phyloP scores from a whole-genome alignment of 768 basidiomycete genomes.

The Lanmaoa pseudosensibilis region DNA sequence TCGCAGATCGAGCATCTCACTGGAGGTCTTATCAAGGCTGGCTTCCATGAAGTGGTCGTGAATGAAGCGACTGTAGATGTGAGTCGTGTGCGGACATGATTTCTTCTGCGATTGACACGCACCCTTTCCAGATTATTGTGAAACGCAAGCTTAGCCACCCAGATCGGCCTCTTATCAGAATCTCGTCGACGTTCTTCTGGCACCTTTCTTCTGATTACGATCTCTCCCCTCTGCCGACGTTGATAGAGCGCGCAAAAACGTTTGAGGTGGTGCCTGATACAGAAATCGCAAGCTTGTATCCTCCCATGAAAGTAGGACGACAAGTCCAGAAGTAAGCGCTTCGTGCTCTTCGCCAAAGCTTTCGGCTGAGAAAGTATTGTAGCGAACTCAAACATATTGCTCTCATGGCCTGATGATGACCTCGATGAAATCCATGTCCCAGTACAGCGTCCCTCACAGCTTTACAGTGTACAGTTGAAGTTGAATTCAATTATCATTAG shows the following conservation, averaged over 20 bases:
- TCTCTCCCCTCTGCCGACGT: slow-evolving; percentile 59
- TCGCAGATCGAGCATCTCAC: slow-evolving; percentile 91
- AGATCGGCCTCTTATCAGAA: slow-evolving; percentile 86
- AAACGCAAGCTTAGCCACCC: slow-evolving; percentile 57
- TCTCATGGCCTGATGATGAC: slow-evolving; percentile 58
- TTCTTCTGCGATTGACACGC: neutral
- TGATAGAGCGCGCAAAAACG: slow-evolving; percentile 50
- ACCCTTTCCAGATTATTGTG: slow-evolving; percentile 54
- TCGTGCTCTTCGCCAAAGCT: neutral
- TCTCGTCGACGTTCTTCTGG: slow-evolving; percentile 97
- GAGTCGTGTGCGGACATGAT: slow-evolving; percentile 16
- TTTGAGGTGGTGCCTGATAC: slow-evolving; percentile 36
- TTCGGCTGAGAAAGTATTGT: slow-evolving; percentile 10
- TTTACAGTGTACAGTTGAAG: slow-evolving; percentile 26
- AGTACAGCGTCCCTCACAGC: neutral
- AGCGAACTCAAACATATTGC: slow-evolving; percentile 84
- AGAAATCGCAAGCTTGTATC: slow-evolving; percentile 46
- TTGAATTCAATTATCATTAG: slow-evolving; percentile 35
- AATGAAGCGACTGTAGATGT: slow-evolving; percentile 77
- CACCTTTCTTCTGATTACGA: slow-evolving; percentile 86
- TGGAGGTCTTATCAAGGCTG: slow-evolving; percentile 86
- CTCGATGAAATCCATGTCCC: neutral
- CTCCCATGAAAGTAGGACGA: slow-evolving; percentile 81
- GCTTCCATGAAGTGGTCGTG: slow-evolving; percentile 93
- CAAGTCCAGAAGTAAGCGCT: slow-evolving; percentile 75